Percentiles rank a stretch among this genome's conserved stretches.
Evolutionary conservation across 2,329 filamentous ascomycete genomes (phyloP).

Genomic region (Neofusicoccum cordaticola): DNA sequence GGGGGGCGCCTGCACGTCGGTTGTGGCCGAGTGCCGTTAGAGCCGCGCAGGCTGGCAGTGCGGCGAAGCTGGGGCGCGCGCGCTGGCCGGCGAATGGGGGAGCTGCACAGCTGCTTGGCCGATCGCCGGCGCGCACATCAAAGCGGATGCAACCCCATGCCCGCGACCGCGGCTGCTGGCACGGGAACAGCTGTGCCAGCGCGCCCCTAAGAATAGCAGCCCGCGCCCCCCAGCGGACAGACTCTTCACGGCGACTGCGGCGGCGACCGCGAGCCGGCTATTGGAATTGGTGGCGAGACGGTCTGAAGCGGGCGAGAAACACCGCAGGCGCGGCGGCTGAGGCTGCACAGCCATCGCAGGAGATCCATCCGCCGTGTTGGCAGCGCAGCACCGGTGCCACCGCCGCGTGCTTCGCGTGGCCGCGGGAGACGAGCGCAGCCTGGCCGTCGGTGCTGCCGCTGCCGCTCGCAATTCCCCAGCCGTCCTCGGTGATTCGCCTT

Average conservation of each 20-base stretch:
- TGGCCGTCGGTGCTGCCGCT: no score
- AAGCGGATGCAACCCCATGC: slow-evolving; percentile 6
- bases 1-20: slow-evolving; percentile 6
- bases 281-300: slow-evolving; percentile 7
- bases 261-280: background rate
- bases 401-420: background rate
- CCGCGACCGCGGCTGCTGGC: background rate
- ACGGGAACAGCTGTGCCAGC: background rate
- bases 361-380: background rate
- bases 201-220: slow-evolving; percentile 8
- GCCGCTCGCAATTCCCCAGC: slow-evolving; percentile 9
- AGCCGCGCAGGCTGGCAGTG: slow-evolving; percentile 4
- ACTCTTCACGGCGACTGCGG: background rate
- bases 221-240: background rate
- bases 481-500: background rate
- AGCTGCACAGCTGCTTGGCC: background rate
- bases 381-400: background rate
- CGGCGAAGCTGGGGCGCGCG: background rate
- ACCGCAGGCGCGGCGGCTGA: background rate
- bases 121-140: slow-evolving; percentile 9
- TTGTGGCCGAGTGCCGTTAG: slow-evolving; percentile 9
- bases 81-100: background rate
- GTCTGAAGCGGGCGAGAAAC: background rate
- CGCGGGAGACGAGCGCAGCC: background rate
- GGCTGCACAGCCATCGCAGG: slow-evolving; percentile 4